Evolutionary conservation across 1,139 yeast species (phyloP).

Genomic region (Trichomonascaceae sp.): DNA sequence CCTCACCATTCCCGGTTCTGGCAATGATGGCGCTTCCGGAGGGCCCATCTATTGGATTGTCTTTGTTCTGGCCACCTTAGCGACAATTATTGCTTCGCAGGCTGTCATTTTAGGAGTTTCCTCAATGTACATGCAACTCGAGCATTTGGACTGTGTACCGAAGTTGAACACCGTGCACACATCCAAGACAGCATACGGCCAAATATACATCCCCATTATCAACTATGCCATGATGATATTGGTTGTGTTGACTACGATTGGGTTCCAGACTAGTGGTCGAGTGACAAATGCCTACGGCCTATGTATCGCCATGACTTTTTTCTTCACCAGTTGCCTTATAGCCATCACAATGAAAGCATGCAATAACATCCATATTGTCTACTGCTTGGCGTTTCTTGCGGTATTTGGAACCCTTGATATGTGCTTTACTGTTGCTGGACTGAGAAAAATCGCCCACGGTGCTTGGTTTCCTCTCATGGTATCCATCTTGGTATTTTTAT

Average conservation of each 20-base stretch:
- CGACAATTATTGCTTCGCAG: conserved; percentile 55
- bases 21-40: conserved; percentile 24
- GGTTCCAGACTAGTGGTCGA: conserved; percentile 44
- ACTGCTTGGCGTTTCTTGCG: conserved; percentile 36
- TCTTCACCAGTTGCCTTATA: conserved; percentile 45
- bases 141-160: conserved; percentile 51
- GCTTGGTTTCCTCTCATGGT: conserved; percentile 51
- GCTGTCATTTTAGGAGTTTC: conserved; percentile 54
- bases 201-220: conserved; percentile 46
- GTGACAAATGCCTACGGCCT: conserved; percentile 59
- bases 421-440: conserved; percentile 42
- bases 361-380: conserved; percentile 35
- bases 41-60: conserved; percentile 50
- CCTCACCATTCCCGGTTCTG: conserved; percentile 40
- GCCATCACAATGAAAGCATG: conserved; percentile 37
- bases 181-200: conserved; percentile 41
- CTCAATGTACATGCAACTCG: conserved; percentile 47
- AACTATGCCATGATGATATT: conserved; percentile 48
- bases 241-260: conserved; percentile 46
- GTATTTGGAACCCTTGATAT: conserved; percentile 45
- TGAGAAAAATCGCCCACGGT: conserved; percentile 49
- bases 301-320: conserved; percentile 50
- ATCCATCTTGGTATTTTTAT: conserved; percentile 36
- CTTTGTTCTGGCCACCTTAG: conserved; percentile 38
- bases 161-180: conserved; percentile 42